phyloP scores from a whole-genome alignment of 2,329 filamentous ascomycete species.

The Microdochium paspali region DNA sequence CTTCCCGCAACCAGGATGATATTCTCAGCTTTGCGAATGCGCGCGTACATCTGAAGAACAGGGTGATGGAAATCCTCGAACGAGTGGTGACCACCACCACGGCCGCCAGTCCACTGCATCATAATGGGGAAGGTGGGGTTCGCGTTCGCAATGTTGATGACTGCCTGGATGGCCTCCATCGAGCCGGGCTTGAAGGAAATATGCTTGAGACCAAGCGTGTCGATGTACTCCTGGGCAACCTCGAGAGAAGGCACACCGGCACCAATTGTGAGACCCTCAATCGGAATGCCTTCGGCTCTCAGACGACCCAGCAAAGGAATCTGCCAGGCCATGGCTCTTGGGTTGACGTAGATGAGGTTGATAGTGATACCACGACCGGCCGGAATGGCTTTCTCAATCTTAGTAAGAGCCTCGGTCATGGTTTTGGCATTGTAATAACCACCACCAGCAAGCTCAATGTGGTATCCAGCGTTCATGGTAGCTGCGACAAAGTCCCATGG shows the following conservation, averaged over 20 bases:
- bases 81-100: conserved; percentile 89
- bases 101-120: conserved; percentile 89
- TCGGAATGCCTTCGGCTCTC: conserved; percentile 76
- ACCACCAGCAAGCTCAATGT: conserved; percentile 82
- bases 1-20: conserved; percentile 84
- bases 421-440: conserved; percentile 77
- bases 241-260: conserved; percentile 91
- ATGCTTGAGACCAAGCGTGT: conserved; percentile 86
- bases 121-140: conserved; percentile 90
- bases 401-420: conserved; percentile 74
- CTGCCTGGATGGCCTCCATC: conserved; percentile 75
- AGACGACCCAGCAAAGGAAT: conserved; percentile 76
- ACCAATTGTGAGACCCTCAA: conserved; percentile 86
- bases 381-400: conserved; percentile 78
- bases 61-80: conserved; percentile 94
- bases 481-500: conserved; percentile 87
- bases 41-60: conserved; percentile 81
- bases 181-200: conserved; percentile 93
- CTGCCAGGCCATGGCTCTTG: conserved; percentile 85
- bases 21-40: conserved; percentile 78
- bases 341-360: conserved; percentile 88
- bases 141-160: conserved; percentile 90
- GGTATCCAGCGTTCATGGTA: conserved; percentile 92
- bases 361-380: conserved; percentile 80
- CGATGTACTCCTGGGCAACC: conserved; percentile 86